phyloP scores from a whole-genome alignment of 805 yeast species.

The Jamesozyma jinghongensis region DNA sequence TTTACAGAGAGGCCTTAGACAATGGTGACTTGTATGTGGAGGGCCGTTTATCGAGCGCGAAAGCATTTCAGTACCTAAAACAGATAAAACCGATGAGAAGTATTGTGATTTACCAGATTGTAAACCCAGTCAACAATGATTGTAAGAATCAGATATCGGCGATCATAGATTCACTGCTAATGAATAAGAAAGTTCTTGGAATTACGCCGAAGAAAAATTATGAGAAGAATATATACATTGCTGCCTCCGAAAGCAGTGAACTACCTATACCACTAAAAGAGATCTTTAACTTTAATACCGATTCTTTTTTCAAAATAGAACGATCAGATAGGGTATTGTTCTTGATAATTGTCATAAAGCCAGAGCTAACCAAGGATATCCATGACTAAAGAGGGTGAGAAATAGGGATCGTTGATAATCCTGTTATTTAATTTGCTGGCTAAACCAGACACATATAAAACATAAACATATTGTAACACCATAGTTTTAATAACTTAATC shows the following conservation, averaged over 20 bases:
- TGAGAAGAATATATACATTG: slow-evolving; percentile 31
- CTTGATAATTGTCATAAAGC: slow-evolving; percentile 15
- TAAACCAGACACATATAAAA: too few species aligned
- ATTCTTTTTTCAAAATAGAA: not conserved
- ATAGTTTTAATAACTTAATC: too few species aligned
- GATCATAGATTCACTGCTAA: slow-evolving; percentile 13
- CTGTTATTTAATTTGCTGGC: too few species aligned
- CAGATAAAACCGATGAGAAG: slow-evolving; percentile 16
- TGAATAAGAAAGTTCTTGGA: slow-evolving; percentile 18
- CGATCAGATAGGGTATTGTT: slow-evolving; percentile 9
- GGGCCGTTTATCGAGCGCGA: slow-evolving; percentile 22
- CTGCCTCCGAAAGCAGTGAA: slow-evolving; percentile 18
- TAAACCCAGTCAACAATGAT: slow-evolving; percentile 3
- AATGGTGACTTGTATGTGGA: slow-evolving; percentile 32
- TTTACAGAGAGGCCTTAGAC: slow-evolving; percentile 18
- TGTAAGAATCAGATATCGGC: slow-evolving; percentile 13
- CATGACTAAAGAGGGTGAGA: too few species aligned
- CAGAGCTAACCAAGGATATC: slow-evolving; percentile 9
- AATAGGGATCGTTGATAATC: too few species aligned
- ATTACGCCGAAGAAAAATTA: slow-evolving; percentile 13
- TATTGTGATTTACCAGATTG: slow-evolving; percentile 15
- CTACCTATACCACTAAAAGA: slow-evolving; percentile 2
- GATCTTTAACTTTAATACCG: slow-evolving; percentile 1
- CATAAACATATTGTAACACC: too few species aligned
- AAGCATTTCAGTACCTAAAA: slow-evolving; percentile 16